These are phyloP conservation scores for Verticillium tricorpus DNA, from an alignment of 2,329 filamentous ascomycete species.

Conservation along the genomic window DNA sequence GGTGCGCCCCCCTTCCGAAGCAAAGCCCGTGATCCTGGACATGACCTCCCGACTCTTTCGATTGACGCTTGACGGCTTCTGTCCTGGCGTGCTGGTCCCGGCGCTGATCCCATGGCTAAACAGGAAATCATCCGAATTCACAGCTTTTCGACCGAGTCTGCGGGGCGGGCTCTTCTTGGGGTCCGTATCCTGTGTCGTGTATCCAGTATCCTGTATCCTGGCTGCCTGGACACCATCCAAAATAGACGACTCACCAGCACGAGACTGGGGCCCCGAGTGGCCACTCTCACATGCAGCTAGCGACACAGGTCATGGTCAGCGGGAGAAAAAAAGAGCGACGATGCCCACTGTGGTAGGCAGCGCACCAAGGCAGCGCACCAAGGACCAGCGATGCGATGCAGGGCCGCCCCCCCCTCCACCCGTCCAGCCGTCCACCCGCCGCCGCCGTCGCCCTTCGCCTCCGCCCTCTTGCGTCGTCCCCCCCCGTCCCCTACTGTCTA, in stretches of 20 bases:
- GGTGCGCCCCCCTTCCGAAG: not conserved
- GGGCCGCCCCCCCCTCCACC: not conserved
- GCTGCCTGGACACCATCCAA: not conserved
- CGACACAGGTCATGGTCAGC: not conserved
- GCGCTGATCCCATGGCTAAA: not conserved
- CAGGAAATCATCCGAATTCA: not conserved
- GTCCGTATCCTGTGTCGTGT: not conserved
- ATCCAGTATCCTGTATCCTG: not conserved
- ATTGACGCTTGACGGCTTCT: not conserved
- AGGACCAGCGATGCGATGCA: not conserved
- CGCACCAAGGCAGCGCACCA: not conserved
- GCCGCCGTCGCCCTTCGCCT: not conserved
- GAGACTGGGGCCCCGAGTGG: not conserved
- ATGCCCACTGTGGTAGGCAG: conserved; percentile 12
- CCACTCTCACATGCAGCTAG: not conserved
- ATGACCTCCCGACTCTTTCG: no score
- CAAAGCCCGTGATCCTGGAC: not conserved
- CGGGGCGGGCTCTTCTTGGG: not conserved
- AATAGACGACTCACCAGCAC: not conserved
- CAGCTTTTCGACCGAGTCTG: not conserved
- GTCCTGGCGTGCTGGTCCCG: not conserved
- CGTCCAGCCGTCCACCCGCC: not conserved
- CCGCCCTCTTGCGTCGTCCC: not conserved
- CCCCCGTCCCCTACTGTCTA: no score
- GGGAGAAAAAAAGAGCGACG: not conserved